These are phyloP conservation scores for Penicillium sp. DNA, from an alignment of 2,329 filamentous ascomycete genomes.

Conservation along the genomic window DNA sequence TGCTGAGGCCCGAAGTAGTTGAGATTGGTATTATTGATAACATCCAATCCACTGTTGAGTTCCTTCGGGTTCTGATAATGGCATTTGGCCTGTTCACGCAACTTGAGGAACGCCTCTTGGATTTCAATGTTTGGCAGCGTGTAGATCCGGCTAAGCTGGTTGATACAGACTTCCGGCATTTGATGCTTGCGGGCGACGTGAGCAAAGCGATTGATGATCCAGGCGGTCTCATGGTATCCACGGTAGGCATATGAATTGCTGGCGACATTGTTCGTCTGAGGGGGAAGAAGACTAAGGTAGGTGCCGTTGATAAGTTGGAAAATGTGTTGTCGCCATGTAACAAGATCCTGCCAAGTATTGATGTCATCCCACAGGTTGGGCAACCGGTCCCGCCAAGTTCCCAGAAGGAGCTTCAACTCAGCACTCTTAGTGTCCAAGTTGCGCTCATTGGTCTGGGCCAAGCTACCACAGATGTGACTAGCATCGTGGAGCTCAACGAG, in stretches of 20 bases:
- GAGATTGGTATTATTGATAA: conserved; percentile 99
- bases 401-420: conserved; percentile 89
- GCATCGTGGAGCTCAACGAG: conserved; percentile 96
- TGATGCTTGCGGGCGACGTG: conserved; percentile 97
- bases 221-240: conserved; percentile 97
- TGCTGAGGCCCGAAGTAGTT: conserved; percentile 96
- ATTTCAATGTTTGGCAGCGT: conserved; percentile 99
- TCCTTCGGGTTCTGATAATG: conserved; percentile 96
- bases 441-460: conserved; percentile 76
- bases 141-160: conserved; percentile 94
- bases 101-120: conserved; percentile 95
- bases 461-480: conserved; percentile 90
- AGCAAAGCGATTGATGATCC: conserved; percentile 99
- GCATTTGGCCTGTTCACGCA: conserved; percentile 97
- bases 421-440: conserved; percentile 95
- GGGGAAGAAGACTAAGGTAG: conserved; percentile 82
- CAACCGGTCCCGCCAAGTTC: conserved; percentile 91
- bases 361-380: conserved; percentile 99
- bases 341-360: conserved; percentile 97
- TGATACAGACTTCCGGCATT: conserved; percentile 95
- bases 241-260: conserved; percentile 95
- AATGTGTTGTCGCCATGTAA: conserved; percentile 99
- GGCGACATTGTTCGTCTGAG: conserved; percentile 75
- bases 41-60: conserved; percentile 87
- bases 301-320: conserved; percentile 96